These are phyloP conservation scores for Amaranthus tricolor DNA, from an alignment of 179 eudicot species.

Conservation along the genomic window DNA sequence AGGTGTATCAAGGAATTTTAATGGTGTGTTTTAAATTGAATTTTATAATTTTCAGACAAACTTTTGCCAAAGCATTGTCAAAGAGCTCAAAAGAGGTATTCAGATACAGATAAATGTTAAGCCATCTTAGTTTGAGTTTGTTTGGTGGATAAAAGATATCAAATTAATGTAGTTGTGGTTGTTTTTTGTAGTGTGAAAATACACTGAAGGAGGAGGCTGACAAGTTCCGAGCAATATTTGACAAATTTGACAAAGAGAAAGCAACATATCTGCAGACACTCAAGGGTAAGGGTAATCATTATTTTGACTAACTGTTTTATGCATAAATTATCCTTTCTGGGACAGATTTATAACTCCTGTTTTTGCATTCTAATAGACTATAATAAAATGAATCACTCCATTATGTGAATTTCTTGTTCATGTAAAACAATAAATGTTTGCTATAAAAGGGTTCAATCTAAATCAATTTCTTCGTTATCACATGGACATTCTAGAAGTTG, in stretches of 20 bases:
- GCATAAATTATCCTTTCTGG: background rate
- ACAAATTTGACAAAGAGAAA: conserved; percentile 74
- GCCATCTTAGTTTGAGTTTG: background rate
- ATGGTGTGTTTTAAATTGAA: background rate
- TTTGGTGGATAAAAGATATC: background rate
- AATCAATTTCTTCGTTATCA: too few relatives aligned
- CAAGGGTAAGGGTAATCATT: conserved; percentile 70
- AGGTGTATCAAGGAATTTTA: background rate
- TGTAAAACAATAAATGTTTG: too few relatives aligned
- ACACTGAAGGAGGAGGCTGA: conserved; percentile 65
- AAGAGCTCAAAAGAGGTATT: conserved; percentile 94
- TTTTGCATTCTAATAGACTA: too few relatives aligned
- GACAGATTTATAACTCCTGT: too few relatives aligned
- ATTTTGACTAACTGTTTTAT: background rate
- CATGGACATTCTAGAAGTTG: too few relatives aligned
- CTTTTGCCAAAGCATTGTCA: conserved; percentile 67
- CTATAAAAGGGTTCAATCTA: too few relatives aligned
- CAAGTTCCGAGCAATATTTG: conserved; percentile 70
- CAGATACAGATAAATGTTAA: background rate
- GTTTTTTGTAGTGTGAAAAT: conserved; percentile 66
- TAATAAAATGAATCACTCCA: too few relatives aligned
- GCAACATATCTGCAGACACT: conserved; percentile 68
- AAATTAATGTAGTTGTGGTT: background rate
- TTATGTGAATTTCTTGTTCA: too few relatives aligned
- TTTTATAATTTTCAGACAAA: conserved; percentile 48